Conservation (phyloP, 208 protist genomes). For the Lotmaria passim region DNA sequence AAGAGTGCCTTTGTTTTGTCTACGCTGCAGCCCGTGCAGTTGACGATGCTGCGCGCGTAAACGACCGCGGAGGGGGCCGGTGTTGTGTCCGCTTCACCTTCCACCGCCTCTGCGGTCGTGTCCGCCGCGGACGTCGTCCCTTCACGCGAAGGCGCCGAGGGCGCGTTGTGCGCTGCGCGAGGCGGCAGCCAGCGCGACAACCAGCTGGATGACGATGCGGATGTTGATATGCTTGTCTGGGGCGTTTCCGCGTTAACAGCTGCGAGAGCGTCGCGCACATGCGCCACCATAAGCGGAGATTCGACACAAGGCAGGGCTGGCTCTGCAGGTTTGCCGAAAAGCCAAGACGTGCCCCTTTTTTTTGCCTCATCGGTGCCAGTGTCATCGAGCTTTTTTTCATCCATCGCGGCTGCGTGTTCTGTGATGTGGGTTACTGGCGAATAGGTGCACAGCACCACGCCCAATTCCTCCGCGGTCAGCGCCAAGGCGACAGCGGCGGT, state of each 20-base stretch:
- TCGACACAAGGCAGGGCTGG: not conserved
- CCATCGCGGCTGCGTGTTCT: slow-evolving; percentile 6
- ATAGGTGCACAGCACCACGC: slow-evolving; percentile 72
- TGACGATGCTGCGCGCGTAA: slow-evolving; percentile 65
- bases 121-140: not conserved
- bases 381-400: not conserved
- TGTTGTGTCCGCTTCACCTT: not conserved
- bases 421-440: slow-evolving; percentile 38
- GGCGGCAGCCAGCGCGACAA: not conserved
- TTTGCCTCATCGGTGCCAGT: not conserved
- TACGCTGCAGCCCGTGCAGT: slow-evolving; percentile 70
- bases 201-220: not conserved
- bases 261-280: slow-evolving; percentile 21
- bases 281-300: not conserved
- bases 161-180: not conserved
- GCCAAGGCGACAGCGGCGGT: slow-evolving; percentile 53
- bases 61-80: slow-evolving; percentile 18
- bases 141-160: not conserved
- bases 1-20: slow-evolving; percentile 61
- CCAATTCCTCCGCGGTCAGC: slow-evolving; percentile 73
- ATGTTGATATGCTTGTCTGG: not conserved
- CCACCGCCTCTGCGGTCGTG: too few relatives aligned
- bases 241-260: not conserved
- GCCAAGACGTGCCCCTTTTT: not conserved
- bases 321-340: not conserved